Conservation (phyloP, 2,329 filamentous ascomycete genomes). For the Sporothrix luriei region DNA sequence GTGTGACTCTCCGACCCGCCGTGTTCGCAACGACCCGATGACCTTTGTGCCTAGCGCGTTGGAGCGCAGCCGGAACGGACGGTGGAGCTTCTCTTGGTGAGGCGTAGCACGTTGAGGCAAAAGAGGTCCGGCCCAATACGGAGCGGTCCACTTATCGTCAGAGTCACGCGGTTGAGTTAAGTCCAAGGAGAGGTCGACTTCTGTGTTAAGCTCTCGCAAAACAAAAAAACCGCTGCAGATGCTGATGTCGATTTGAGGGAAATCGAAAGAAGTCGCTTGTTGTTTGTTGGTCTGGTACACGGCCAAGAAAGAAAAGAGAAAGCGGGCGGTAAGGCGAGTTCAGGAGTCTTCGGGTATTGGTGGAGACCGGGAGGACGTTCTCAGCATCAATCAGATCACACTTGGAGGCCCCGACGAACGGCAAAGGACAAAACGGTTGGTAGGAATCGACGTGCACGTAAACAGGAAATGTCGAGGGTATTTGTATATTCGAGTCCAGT, state of each 20-base stretch:
- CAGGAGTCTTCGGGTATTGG: constrained; percentile 7
- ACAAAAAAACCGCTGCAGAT: not conserved
- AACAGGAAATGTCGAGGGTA: constrained; percentile 23
- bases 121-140: constrained; percentile 22
- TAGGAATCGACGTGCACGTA: not conserved
- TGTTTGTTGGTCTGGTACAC: not conserved
- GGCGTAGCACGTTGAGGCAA: constrained; percentile 25
- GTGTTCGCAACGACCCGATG: constrained; percentile 40
- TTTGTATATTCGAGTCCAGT: constrained; percentile 20
- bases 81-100: constrained; percentile 28
- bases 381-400: constrained; percentile 34
- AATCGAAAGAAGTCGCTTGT: constrained; percentile 1
- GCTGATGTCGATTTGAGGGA: not conserved
- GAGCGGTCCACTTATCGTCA: constrained; percentile 31
- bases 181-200: constrained; percentile 13
- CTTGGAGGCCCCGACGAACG: constrained; percentile 31
- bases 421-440: constrained; percentile 23
- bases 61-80: constrained; percentile 23
- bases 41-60: constrained; percentile 29
- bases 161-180: constrained; percentile 24
- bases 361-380: constrained; percentile 9
- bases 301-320: not conserved
- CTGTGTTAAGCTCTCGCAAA: not conserved
- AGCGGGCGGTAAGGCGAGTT: not conserved
- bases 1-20: constrained; percentile 51